Evolutionary conservation across 2,329 filamentous ascomycete species (phyloP), one percentile per base, ranked within the genome.

Genomic region (Phoma sp.): DNA sequence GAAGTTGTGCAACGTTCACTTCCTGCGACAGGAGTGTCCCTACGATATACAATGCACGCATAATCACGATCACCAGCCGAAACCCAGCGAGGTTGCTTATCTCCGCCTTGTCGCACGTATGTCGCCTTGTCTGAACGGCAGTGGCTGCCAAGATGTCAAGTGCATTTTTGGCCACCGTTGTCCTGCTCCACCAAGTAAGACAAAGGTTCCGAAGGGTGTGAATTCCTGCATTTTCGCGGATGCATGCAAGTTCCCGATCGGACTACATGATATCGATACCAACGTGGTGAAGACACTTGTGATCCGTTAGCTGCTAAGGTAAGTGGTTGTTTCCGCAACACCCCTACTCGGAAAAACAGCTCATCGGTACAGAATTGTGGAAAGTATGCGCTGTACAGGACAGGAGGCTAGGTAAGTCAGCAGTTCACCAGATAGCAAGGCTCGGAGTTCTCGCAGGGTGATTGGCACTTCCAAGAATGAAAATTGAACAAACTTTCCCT

Each of bases 151-250:
- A 45, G 85, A 88, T 56, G 69, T 79, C 1, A 82, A 82, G 55
- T 88, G 85, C 72, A 87, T 87, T 46, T 87, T 87, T 65, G 85
- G 85, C 21, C 85, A 88, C 70, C 80, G 82, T 32, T 88, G 85
- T 65, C 84, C 84, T 17, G 83, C 84, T 57, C 79, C 78, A 0
- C 62, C 64, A 15, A 58, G 66, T 12, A 76, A 68, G 43, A 69
- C 66, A 19, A 70, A 72, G 21, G 78, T 77, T 31, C 74, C 79
- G 54, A 77, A 79, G 25, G 82, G 82, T 33, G 78, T 75, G 44
- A 82, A 81, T 66, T 79, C 77, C 17, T 88, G 85, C 66, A 81
- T 83, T 63, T 85, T 84, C 72, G 82, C 82, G 13, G 79, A 82
- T 6, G 77, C 76, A 47, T 88, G 85, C 76, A 81, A 84, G 31